phyloP scores from a whole-genome alignment of 352 stramenopile genomes.

The Plasmopara halstedii region DNA sequence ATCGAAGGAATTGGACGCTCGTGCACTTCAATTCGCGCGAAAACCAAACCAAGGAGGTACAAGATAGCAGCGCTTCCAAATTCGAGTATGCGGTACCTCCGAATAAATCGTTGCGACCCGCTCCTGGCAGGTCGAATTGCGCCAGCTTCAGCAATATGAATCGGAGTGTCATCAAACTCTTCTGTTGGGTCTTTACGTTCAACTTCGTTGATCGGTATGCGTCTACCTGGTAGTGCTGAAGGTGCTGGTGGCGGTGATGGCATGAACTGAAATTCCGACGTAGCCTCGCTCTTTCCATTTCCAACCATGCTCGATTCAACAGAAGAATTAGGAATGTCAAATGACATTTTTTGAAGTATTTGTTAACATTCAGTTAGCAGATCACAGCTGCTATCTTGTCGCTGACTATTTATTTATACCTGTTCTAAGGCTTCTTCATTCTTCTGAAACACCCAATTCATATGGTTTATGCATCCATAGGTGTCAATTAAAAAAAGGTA shows the following conservation, averaged over 20 bases:
- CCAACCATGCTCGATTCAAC: not conserved
- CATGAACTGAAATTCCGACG: slow-evolving; percentile 13
- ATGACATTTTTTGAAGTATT: too few relatives aligned
- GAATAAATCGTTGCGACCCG: slow-evolving; percentile 13
- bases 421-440: too few relatives aligned
- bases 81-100: slow-evolving; percentile 44
- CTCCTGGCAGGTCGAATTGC: not conserved
- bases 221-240: not conserved
- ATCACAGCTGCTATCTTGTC: too few relatives aligned
- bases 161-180: slow-evolving; percentile 4
- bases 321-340: not conserved
- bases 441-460: too few relatives aligned
- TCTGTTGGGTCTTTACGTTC: slow-evolving; percentile 5
- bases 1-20: slow-evolving; percentile 48
- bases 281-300: slow-evolving; percentile 2
- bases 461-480: too few relatives aligned
- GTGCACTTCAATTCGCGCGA: slow-evolving; percentile 47
- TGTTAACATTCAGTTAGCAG: too few relatives aligned
- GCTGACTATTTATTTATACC: too few relatives aligned
- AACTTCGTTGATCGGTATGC: slow-evolving; percentile 4
- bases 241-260: slow-evolving; percentile 4
- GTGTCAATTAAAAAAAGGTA: too few relatives aligned
- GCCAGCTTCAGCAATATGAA: slow-evolving; percentile 9
- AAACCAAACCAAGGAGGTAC: slow-evolving; percentile 34
- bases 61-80: slow-evolving; percentile 44